Evolutionary conservation across 148 eudicot genomes (phyloP).

Genomic region (Euryodendron excelsum): DNA sequence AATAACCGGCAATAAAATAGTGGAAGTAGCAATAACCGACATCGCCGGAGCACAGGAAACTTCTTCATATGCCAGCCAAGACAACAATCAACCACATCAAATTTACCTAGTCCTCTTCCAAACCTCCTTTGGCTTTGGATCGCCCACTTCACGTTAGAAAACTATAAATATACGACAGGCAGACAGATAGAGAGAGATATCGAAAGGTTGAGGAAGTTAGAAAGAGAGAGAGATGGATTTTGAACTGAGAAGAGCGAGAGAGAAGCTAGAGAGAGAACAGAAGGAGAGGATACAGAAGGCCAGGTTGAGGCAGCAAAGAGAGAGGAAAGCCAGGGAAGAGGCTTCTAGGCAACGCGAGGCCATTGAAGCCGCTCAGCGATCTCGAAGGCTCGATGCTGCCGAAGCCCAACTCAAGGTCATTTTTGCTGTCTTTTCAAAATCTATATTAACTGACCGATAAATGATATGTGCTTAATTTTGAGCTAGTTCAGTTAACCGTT

Average conservation of each 20-base stretch:
- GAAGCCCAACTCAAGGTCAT: constrained; percentile 67
- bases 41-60: too few species aligned
- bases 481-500: neutral
- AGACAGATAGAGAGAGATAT: neutral
- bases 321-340: constrained; percentile 61
- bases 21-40: neutral
- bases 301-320: constrained; percentile 49
- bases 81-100: too few species aligned
- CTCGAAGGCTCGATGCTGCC: constrained; percentile 71
- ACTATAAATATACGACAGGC: neutral
- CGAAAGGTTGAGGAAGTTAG: neutral
- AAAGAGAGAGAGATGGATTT: constrained; percentile 61
- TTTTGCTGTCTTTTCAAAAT: neutral
- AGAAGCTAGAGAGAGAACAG: constrained; percentile 84
- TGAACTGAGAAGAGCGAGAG: constrained; percentile 80
- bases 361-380: constrained; percentile 60
- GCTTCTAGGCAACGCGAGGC: constrained; percentile 68
- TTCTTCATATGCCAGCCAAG: too few species aligned
- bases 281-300: constrained; percentile 71
- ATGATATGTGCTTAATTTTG: neutral
- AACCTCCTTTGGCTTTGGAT: neutral
- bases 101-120: neutral
- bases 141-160: neutral
- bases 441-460: neutral
- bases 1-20: neutral